Percentiles rank a stretch among this genome's conserved stretches.
These are phyloP conservation scores for Psilocybe subaeruginosa DNA, from an alignment of 768 basidiomycete species.

Conservation along the genomic window DNA sequence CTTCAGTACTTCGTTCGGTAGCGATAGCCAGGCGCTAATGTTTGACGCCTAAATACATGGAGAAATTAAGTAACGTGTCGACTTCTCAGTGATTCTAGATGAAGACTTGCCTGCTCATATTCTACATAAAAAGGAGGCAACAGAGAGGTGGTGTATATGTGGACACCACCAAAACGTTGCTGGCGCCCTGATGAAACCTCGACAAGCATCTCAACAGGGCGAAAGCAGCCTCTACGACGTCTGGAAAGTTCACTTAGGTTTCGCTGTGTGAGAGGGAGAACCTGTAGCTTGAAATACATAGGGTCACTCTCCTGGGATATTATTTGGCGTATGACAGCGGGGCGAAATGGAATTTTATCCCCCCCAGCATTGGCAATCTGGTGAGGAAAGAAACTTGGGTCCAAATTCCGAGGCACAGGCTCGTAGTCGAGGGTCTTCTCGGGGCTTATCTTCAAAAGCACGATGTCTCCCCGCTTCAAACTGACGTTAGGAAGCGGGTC, in stretches of 20 bases:
- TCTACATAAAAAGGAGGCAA: not conserved
- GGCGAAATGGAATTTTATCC: not conserved
- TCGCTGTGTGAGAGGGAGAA: not conserved
- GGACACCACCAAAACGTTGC: not conserved
- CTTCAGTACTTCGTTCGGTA: not conserved
- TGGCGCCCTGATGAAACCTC: not conserved
- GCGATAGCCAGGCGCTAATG: not conserved
- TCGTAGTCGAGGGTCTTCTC: constrained; percentile 7
- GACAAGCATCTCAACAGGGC: not conserved
- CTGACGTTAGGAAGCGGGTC: not conserved
- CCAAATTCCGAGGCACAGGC: not conserved
- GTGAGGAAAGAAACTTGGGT: constrained; percentile 6
- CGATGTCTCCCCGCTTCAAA: constrained; percentile 4
- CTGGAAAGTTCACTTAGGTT: not conserved
- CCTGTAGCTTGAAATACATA: constrained; percentile 4
- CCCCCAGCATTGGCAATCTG: not conserved
- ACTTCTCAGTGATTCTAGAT: not conserved
- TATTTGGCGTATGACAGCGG: not conserved
- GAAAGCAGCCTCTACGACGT: not conserved
- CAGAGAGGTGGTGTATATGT: constrained; percentile 2
- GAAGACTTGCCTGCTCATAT: constrained; percentile 1
- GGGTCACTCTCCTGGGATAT: not conserved
- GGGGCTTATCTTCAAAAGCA: not conserved
- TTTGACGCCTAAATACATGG: not conserved
- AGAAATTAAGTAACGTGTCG: not conserved